Percentiles rank a stretch among this genome's conserved stretches.
These are phyloP conservation scores for Nakazawaea siamensis DNA, from an alignment of 805 yeast species.

Conservation along the genomic window DNA sequence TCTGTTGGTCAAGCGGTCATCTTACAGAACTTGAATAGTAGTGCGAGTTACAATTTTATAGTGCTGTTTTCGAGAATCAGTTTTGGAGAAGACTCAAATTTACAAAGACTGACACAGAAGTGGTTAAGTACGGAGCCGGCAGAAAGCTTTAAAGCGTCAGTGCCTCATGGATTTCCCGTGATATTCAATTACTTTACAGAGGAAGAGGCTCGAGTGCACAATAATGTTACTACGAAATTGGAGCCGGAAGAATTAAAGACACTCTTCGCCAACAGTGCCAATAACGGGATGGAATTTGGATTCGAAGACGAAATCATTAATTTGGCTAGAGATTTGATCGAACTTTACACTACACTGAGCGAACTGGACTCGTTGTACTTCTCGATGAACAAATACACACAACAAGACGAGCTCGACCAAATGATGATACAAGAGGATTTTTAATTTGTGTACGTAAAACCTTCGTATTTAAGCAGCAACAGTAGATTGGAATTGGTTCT, in stretches of 20 bases:
- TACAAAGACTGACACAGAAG: conserved; percentile 18
- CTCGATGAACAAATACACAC: conserved; percentile 45
- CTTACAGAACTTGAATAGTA: conserved; percentile 14
- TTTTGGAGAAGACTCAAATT: conserved; percentile 16
- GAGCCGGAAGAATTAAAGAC: background rate
- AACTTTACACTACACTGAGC: conserved; percentile 60
- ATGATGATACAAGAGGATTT: conserved; percentile 8
- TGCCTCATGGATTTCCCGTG: no score
- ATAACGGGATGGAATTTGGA: conserved; percentile 53
- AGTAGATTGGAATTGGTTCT: conserved; percentile 95
- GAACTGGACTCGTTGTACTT: conserved; percentile 71
- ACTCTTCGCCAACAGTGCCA: background rate
- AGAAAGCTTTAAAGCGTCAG: no score
- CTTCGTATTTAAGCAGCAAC: conserved; percentile 9
- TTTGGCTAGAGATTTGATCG: conserved; percentile 63
- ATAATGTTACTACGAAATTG: background rate
- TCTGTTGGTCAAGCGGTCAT: conserved; percentile 19
- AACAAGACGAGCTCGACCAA: conserved; percentile 15
- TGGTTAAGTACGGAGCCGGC: conserved; percentile 15
- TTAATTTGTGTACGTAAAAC: background rate
- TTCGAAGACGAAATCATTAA: conserved; percentile 59
- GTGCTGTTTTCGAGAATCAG: conserved; percentile 22
- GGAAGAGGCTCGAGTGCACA: conserved; percentile 22
- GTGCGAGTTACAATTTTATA: conserved; percentile 13
- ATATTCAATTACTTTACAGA: conserved; percentile 28